Evolutionary conservation across 345 rosid genomes (phyloP), one percentile per base, ranked within the genome.

Genomic region (Dipteronia sinensis): DNA sequence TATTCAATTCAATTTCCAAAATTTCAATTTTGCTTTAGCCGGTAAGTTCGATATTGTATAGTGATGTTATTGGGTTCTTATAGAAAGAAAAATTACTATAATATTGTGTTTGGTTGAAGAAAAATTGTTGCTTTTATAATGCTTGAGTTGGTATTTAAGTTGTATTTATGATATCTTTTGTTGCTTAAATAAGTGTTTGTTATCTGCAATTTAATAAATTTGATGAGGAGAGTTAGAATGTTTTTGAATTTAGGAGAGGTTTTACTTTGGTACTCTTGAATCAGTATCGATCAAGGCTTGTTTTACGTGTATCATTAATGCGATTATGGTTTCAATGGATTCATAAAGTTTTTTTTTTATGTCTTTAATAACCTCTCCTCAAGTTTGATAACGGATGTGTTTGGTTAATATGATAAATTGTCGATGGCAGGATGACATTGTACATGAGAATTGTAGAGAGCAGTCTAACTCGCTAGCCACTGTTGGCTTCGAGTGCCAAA

Each of bases 401-500:
- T 59, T 59, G 64, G 5, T 59, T 16, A 5, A 16, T 59, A 59
- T 59, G 64, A 10, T 59, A 22, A 59, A 59, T 56, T 44, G 12
- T 47, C 69, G 75, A 56, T 72, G 63, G 58, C 73, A 76, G 79
- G 76, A 61, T 65, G 49, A 47, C 22, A 58, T 19, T 49, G 73
- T 62, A 53, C 59, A 42, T 46, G 78, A 77, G 71, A 76, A 56
- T 61, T 59, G 65, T 49, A 49, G 40, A n/a, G 61, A 75, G 6
- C 74, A 42, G 17, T 71, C 4, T 76, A 72, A 67, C 44, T 63
- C 70, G 19, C 42, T 62, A 31, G 23, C 59, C 6, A 6, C 22
- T 17, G 70, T 20, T 69, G 77, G 44, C 53, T 66, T 46, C 31
- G 74, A 64, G 65, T 29, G 69, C 61, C 81, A 77, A 76, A 68